Evolutionary conservation across 352 stramenopile genomes (phyloP).

Genomic region (Phytophthora niederhauseri): DNA sequence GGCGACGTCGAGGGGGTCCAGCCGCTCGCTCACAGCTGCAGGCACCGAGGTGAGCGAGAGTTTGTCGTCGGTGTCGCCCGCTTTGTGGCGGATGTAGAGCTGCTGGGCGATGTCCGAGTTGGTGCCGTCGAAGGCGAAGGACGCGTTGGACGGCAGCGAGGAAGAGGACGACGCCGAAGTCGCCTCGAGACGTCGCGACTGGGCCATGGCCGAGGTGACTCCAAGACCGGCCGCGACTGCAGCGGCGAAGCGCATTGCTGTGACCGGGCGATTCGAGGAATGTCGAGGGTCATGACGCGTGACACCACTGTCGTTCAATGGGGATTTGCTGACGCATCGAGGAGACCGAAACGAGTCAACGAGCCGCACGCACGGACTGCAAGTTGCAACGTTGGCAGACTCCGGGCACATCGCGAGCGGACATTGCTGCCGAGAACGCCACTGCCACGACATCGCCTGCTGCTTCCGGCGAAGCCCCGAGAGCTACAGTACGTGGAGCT

Average conservation of each 20-base stretch:
- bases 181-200: conserved; percentile 14
- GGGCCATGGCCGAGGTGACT: not conserved
- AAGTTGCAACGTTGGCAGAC: not conserved
- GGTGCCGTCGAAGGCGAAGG: conserved; percentile 38
- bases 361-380: not conserved
- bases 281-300: conserved; percentile 25
- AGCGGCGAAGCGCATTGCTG: not conserved
- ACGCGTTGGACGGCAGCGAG: not conserved
- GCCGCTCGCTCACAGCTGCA: conserved; percentile 8
- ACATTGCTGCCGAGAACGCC: not conserved
- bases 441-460: not conserved
- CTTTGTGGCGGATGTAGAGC: conserved; percentile 33
- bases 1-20: conserved; percentile 8
- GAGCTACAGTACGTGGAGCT: not conserved
- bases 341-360: not conserved
- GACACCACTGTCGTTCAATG: not conserved
- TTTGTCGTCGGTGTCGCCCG: conserved; percentile 14
- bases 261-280: conserved; percentile 8
- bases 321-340: not conserved
- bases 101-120: conserved; percentile 45
- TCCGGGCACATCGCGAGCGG: not conserved
- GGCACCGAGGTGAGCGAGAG: conserved; percentile 20
- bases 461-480: not conserved
- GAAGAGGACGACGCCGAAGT: not conserved
- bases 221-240: conserved; percentile 9